These are phyloP conservation scores for Canavalia gladiata DNA, from an alignment of 306 rosid species.

Conservation along the genomic window DNA sequence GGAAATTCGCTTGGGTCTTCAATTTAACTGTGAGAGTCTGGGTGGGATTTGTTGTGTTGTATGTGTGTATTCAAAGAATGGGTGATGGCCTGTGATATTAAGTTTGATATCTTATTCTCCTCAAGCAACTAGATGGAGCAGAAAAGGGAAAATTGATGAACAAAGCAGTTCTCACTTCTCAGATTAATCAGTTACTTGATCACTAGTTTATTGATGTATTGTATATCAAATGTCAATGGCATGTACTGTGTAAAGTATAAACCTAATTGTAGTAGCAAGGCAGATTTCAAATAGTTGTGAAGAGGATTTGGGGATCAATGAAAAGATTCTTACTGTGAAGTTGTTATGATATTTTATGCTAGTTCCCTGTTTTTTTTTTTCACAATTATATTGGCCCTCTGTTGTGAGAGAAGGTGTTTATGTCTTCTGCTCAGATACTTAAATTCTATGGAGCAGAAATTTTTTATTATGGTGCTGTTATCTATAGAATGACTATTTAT, in stretches of 20 bases:
- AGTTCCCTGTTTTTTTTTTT: slow-evolving; percentile 17
- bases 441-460: neutral
- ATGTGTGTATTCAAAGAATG: slow-evolving; percentile 25
- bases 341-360: neutral
- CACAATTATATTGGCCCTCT: neutral
- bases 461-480: slow-evolving; percentile 14
- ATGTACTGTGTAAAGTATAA: slow-evolving; percentile 7
- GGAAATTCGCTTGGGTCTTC: slow-evolving; percentile 36
- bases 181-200: slow-evolving; percentile 53
- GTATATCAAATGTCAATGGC: slow-evolving; percentile 26
- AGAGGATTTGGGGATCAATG: slow-evolving; percentile 32
- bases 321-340: slow-evolving; percentile 2
- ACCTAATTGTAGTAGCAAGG: neutral
- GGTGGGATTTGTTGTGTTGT: slow-evolving; percentile 32
- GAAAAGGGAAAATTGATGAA: slow-evolving; percentile 57
- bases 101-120: slow-evolving; percentile 61
- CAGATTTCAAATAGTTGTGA: neutral
- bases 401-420: neutral
- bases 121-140: slow-evolving; percentile 63
- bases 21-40: slow-evolving; percentile 27
- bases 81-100: slow-evolving; percentile 5
- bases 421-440: slow-evolving; percentile 7
- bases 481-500: neutral
- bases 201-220: slow-evolving; percentile 44
- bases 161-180: slow-evolving; percentile 55